Percentiles rank a stretch among this genome's conserved stretches.
phyloP scores from a whole-genome alignment of 345 rosid genomes.

The Lepidium sativum region DNA sequence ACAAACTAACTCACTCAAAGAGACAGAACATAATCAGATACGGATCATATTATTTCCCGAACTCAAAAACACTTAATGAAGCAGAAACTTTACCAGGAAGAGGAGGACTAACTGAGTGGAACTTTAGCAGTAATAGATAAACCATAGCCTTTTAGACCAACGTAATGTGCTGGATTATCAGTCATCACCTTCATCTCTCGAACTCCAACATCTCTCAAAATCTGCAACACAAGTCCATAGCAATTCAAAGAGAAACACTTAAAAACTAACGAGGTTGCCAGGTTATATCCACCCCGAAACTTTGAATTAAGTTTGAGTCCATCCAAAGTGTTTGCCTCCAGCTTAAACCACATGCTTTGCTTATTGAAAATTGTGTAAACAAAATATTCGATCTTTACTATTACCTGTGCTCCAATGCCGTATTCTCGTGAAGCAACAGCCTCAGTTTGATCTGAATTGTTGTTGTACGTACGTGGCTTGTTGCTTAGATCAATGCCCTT shows the following conservation, averaged over 20 bases:
- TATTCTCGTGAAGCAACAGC: constrained; percentile 77
- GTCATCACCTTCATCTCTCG: constrained; percentile 81
- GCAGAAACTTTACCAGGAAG: background rate
- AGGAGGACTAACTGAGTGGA: constrained; percentile 3
- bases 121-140: constrained; percentile 27
- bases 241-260: background rate
- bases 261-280: too few relatives aligned
- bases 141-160: constrained; percentile 33
- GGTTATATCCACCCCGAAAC: too few relatives aligned
- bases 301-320: too few relatives aligned
- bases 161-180: constrained; percentile 52
- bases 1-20: background rate
- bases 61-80: background rate
- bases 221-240: constrained; percentile 33
- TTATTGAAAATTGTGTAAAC: too few relatives aligned
- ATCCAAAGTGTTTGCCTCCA: too few relatives aligned
- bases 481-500: constrained; percentile 84
- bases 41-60: background rate
- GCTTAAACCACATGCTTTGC: too few relatives aligned
- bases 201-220: constrained; percentile 68
- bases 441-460: constrained; percentile 59
- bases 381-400: background rate
- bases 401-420: constrained; percentile 91
- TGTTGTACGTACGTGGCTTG: constrained; percentile 70
- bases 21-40: background rate